Evolutionary conservation across 2,329 filamentous ascomycete genomes (phyloP), one percentile per base, ranked within the genome.

Genomic region (Paradendryphiella salina): DNA sequence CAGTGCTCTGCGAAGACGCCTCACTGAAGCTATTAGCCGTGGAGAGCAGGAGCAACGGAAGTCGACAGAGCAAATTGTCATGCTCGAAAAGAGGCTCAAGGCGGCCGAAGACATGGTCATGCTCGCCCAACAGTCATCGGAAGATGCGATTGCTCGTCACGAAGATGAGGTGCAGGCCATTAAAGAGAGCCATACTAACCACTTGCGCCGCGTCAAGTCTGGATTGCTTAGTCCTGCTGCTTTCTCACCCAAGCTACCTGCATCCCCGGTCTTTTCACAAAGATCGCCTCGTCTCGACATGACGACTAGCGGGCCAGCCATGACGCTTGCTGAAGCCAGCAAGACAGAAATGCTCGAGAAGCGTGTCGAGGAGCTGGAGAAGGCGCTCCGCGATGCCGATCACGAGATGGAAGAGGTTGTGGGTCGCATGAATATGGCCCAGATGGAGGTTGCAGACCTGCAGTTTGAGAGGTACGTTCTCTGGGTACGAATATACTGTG

Each of bases 331-430:
- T 10, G 86, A 94, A 59, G 87, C 87, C 42, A 79, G 85, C 10
- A 85, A 90, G 76, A 85, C 93, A 44, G 83, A 88, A 54, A 79
- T 83, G 51, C 83, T 99, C 28, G 88, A 91, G 70, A 83, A 84
- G 53, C 85, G 88, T 54, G 89, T 97, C 6, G 78, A 84, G 49
- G 90, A 96, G 74, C 83, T 99, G 2, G 94, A 99, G 77, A 86
- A 84, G 64, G 87, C 92, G 13, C 79, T 95, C 10, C 75, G 81
- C 4, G 83, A 90, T 58, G 88, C 90, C 13, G 90, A 94, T 65
- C 77, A 78, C 41, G 89, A 93, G 75, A 93, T 94, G 88, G 85
- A 90, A 67, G 85, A 90, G 72, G 89, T 94, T 6, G 88, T 95
- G 6, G 80, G 85, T 53, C 82, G 87, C 57, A 93, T 95, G 86